A percentile compares a stretch with the other conserved stretches of the same genome.
These are phyloP conservation scores for Aspergillus neotritici DNA, from an alignment of 2,329 filamentous ascomycete genomes.

Conservation along the genomic window DNA sequence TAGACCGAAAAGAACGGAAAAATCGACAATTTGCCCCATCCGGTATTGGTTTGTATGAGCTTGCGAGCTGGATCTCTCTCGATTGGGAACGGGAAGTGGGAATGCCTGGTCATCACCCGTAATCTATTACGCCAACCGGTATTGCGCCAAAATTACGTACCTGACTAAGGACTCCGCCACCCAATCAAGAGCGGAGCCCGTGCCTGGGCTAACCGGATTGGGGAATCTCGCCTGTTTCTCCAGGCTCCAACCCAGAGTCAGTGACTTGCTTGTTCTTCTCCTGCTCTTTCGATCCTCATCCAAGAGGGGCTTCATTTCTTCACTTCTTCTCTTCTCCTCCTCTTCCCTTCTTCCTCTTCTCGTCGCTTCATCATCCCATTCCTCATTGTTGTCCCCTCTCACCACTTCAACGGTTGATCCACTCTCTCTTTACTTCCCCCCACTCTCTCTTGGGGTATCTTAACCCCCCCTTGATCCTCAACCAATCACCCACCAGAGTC, in stretches of 20 bases:
- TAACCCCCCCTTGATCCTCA: constrained; percentile 2
- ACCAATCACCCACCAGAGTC: background rate
- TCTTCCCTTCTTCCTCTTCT: constrained; percentile 4
- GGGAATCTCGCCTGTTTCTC: too few relatives aligned
- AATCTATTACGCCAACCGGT: too few relatives aligned
- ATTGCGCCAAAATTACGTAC: too few relatives aligned
- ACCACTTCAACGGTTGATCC: constrained; percentile 3
- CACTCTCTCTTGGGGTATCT: constrained; percentile 4
- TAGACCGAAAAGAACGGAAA: too few relatives aligned
- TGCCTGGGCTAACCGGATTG: too few relatives aligned
- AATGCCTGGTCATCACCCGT: background rate
- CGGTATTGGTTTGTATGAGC: background rate
- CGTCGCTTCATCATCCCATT: constrained; percentile 2
- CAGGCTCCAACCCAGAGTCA: constrained; percentile 1
- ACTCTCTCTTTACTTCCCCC: constrained; percentile 2
- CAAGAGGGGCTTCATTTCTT: constrained; percentile 4
- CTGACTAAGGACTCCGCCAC: too few relatives aligned
- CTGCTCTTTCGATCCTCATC: background rate
- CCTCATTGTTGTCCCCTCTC: constrained; percentile 4
- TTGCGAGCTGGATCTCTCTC: background rate
- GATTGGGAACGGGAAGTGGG: background rate
- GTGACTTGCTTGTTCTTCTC: background rate
- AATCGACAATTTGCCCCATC: background rate
- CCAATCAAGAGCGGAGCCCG: too few relatives aligned
- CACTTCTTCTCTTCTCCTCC: background rate